Evolutionary conservation across 495 filamentous ascomycete genomes (phyloP), one percentile per base, ranked within the genome.

Genomic region (Aspergillus baeticus): DNA sequence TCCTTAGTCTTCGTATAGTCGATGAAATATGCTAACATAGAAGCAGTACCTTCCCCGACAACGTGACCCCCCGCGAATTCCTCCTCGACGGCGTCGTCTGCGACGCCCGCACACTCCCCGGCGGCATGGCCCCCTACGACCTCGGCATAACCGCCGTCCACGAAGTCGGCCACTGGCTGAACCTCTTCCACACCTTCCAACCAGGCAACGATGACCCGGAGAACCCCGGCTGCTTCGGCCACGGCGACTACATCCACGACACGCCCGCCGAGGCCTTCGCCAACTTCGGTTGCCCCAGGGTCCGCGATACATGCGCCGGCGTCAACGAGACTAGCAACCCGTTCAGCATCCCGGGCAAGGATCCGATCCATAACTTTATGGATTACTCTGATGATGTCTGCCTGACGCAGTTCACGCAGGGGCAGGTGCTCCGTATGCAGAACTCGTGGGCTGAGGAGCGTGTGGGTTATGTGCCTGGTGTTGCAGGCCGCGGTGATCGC

Each of bases 321-420:
- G n/a, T 8, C 10, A 34, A 8, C 36, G 36, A 57, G 37, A 14
- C 26, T 2, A 23, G 4, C 8, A 50, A 57, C 15, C 10, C 4
- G 1, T 22, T 4, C 23, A 43, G 36, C 11, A 11, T 21, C 10
- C 44, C 54, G 0, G 54, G 54, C 7, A 5, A 36, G 1, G 54
- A 57, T 36, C 54, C 54, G 4, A 44, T 57, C 36, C 54, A 57
- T 26, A 57, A 57, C 54, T 57, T 50, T 37, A 57, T 57, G 54
- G 54, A 57, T n/a, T 57, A 57, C 29, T 22, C 54, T 3, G 54
- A 57, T 13, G 54, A 57, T 22, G 6, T 8, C 5, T 57, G 54
- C n/a, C 23, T 57, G 35, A 50, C 45, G 14, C 23, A 50, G 3
- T 57, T 50, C 13, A 43, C 54, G 2, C 21, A 15, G 10, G 54